Percentiles rank a stretch among this genome's conserved stretches.
Evolutionary conservation across 164 flowering plant genomes (phyloP).

Genomic region (Liquidambar formosana): DNA sequence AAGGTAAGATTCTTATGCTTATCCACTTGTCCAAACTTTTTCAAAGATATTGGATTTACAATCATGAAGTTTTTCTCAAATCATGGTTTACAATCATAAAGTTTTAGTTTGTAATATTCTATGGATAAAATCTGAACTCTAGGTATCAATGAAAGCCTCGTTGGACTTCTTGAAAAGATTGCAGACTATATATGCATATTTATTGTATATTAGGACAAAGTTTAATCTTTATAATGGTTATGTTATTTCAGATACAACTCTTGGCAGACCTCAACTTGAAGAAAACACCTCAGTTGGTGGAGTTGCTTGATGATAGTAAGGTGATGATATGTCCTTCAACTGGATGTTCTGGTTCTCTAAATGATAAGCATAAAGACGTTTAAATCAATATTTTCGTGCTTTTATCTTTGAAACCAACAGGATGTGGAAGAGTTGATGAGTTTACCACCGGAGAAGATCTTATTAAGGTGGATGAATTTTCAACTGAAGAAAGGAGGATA

Average conservation of each 20-base stretch:
- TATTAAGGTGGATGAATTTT: constrained; percentile 86
- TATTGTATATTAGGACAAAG: neutral
- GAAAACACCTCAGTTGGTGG: constrained; percentile 90
- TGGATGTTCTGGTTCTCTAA: neutral
- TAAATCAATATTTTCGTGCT: neutral
- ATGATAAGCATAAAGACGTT: neutral
- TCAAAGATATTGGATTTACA: neutral
- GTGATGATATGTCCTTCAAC: constrained; percentile 26
- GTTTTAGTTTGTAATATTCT: neutral
- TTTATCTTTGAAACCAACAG: constrained; percentile 29
- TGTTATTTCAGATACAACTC: constrained; percentile 70
- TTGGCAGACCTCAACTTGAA: constrained; percentile 90
- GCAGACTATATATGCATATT: neutral
- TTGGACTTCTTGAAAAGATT: neutral
- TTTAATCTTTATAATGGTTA: constrained; percentile 7
- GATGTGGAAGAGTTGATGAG: constrained; percentile 83
- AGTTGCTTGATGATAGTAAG: constrained; percentile 84
- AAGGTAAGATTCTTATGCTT: constrained; percentile 50
- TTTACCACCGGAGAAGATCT: constrained; percentile 71
- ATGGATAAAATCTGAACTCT: neutral
- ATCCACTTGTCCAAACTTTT: neutral
- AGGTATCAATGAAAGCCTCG: neutral
- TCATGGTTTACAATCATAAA: neutral
- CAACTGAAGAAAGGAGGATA: constrained; percentile 68
- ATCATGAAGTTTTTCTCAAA: too few relatives aligned